These are phyloP conservation scores for Patellaria atrata DNA, from an alignment of 495 filamentous ascomycete species.

Conservation along the genomic window DNA sequence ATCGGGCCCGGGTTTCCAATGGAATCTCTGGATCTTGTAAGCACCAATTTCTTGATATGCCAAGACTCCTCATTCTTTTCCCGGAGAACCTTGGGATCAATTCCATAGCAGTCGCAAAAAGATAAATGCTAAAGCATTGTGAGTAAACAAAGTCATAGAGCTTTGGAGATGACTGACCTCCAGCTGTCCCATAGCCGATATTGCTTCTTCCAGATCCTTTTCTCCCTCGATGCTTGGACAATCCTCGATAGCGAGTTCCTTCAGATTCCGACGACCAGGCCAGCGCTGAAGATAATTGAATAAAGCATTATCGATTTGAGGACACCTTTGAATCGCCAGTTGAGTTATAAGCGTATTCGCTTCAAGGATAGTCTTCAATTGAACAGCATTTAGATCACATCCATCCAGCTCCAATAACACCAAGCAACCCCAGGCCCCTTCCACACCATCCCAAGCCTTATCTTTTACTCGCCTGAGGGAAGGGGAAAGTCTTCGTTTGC, in stretches of 20 bases:
- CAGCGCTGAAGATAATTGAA: constrained; percentile 13
- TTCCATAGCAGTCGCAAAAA: constrained; percentile 5
- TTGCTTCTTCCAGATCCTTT: not conserved
- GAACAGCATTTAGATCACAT: constrained; percentile 3
- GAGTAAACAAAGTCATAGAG: constrained; percentile 10
- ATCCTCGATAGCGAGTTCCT: too few species aligned
- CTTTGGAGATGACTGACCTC: constrained; percentile 12
- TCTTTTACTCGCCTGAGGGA: constrained; percentile 5
- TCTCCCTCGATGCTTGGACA: not conserved
- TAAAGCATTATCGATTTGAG: too few species aligned
- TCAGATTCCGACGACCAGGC: not conserved
- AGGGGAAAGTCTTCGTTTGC: not conserved
- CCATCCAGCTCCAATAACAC: constrained; percentile 13
- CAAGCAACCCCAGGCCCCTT: constrained; percentile 10
- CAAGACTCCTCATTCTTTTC: constrained; percentile 7
- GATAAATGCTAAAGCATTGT: constrained; percentile 6
- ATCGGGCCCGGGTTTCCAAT: constrained; percentile 1
- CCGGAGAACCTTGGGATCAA: constrained; percentile 6
- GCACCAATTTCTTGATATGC: constrained; percentile 11
- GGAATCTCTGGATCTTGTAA: not conserved
- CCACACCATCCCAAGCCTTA: constrained; percentile 11
- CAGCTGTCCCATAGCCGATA: constrained; percentile 1
- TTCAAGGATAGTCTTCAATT: constrained; percentile 6
- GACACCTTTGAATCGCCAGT: too few species aligned
- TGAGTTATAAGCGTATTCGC: constrained; percentile 6